Evolutionary conservation across 192 early-diverging fungal genomes (phyloP).

Genomic region (Gamsiella multidivaricata): DNA sequence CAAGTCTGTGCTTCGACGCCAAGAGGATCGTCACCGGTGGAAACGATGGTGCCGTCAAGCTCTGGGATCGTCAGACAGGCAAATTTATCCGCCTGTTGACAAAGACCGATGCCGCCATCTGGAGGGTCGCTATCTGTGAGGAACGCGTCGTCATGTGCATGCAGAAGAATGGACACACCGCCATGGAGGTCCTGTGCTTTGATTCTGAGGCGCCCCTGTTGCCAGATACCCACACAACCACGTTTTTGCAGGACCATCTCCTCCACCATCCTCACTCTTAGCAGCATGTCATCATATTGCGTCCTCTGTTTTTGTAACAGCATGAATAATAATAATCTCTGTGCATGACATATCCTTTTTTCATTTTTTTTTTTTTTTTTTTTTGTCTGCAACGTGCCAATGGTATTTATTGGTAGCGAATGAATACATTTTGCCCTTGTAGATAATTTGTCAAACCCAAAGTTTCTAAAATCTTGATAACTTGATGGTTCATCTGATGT

Average conservation of each 20-base stretch:
- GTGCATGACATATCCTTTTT: no score
- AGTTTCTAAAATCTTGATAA: slow-evolving; percentile 25
- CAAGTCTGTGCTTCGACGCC: slow-evolving; percentile 95
- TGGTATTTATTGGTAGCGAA: no score
- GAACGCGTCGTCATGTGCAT: slow-evolving; percentile 66
- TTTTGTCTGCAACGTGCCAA: background rate
- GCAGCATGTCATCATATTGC: no score
- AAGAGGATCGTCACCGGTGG: slow-evolving; percentile 91
- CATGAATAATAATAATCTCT: no score
- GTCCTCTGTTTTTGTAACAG: no score
- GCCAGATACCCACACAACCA: background rate
- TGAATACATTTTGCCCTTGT: no score
- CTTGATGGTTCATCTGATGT: slow-evolving; percentile 17
- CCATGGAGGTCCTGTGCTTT: slow-evolving; percentile 81
- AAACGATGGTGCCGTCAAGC: slow-evolving; percentile 90
- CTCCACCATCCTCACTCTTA: no score
- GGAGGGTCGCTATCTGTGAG: slow-evolving; percentile 73
- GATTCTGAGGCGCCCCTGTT: slow-evolving; percentile 51
- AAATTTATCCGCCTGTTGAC: slow-evolving; percentile 85
- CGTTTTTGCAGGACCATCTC: background rate
- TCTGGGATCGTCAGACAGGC: slow-evolving; percentile 94
- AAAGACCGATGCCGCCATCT: slow-evolving; percentile 84
- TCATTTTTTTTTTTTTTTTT: background rate
- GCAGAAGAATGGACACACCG: slow-evolving; percentile 68
- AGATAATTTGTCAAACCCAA: slow-evolving; percentile 23